phyloP scores from a whole-genome alignment of 441 rosid species.

The Populus hybrid region DNA sequence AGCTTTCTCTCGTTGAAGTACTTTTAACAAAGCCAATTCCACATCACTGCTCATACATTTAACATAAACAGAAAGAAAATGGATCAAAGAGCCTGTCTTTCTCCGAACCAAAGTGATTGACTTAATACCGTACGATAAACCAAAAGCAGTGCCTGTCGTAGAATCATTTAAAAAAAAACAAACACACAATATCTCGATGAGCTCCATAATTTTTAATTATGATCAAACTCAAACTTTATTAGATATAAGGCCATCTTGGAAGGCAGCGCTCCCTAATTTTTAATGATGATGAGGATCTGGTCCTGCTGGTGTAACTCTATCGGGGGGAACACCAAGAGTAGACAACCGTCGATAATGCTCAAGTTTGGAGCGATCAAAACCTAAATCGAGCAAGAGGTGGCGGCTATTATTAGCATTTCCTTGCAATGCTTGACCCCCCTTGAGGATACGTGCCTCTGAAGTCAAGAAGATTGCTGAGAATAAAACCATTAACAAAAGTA shows the following conservation, averaged over 20 bases:
- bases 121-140: neutral
- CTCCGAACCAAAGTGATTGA: neutral
- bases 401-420: neutral
- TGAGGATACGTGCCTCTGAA: constrained; percentile 2
- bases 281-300: constrained; percentile 39
- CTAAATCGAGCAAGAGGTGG: constrained; percentile 17
- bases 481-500: constrained; percentile 2
- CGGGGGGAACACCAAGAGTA: neutral
- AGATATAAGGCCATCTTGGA: neutral
- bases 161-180: no score
- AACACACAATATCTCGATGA: neutral
- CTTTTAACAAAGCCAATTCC: no score
- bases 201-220: neutral
- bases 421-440: neutral
- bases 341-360: constrained; percentile 13
- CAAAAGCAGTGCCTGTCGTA: neutral
- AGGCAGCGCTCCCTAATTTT: neutral
- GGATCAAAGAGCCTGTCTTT: neutral
- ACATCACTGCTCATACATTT: no score
- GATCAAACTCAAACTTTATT: neutral
- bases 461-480: neutral
- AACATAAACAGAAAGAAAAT: no score
- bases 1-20: no score
- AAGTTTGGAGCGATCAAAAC: constrained; percentile 19
- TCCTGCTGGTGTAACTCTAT: constrained; percentile 29